Base-by-base conservation (phyloP, 805 yeast species). In the Ogataea angusta region DNA sequence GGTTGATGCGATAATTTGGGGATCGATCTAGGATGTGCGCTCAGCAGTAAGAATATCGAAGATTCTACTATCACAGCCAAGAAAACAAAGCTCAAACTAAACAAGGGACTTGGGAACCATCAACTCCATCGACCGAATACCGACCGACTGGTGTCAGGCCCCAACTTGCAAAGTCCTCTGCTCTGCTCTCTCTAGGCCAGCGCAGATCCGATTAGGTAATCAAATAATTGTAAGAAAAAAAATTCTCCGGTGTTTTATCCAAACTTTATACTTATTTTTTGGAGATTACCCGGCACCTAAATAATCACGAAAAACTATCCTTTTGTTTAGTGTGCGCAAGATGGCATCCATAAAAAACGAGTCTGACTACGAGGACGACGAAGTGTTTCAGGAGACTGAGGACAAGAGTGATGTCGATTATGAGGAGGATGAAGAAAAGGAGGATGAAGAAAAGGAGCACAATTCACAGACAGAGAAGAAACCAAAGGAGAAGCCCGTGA, bases 1-100 rank as follows among this genome's bases (percentile, higher is more conserved):
- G 47, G 38, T 44, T 45, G 46, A 47, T 46, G 60, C 60, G 60
- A 56, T 54, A 55, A 54, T 52, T 55, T 52, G 52, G 55, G 51
- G 41, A 26, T 43, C 45, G 35, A 30, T 54, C 52, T 54, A 30
- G 59, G 55, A 47, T 34, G 23, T 34, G 34, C 30, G 38, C 43
- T 12, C 14, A 16, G 21, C 13, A 17, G 37, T 33, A 27, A 34
- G 37, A 38, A 21, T 38, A 38, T 13, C 16, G 37, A 33, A 27
- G 33, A 38, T 10, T 32, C 33, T 41, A 47, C 32, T 33, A 41
- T 39, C 15, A 40, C 33, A 38, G 27, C 21, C 10, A 8, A 18
- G 15, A 30, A 31, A 32, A 16, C n/a, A 10, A 19, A 7, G 19
- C 2, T 28, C 35, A 34, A 34, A 36, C 30, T 34, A 34, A 23